A percentile compares a stretch with the other conserved stretches of the same genome.
These are phyloP conservation scores for Angomonas deanei DNA, from an alignment of 208 protist genomes.

Conservation along the genomic window DNA sequence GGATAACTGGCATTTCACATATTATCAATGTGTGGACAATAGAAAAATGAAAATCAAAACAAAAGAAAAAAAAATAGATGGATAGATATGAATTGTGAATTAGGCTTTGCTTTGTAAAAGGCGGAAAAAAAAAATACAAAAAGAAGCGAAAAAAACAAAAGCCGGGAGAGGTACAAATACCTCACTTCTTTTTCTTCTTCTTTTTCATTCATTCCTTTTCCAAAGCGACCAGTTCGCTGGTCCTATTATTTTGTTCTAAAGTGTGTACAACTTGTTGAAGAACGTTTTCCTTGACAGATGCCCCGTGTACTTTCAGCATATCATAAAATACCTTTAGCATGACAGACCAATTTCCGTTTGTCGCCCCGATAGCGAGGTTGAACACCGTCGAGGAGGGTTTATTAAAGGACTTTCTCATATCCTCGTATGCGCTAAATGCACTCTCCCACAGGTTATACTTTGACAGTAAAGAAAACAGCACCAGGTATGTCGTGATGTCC, in stretches of 20 bases:
- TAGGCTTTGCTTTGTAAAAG: neutral
- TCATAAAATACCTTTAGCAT: constrained; percentile 69
- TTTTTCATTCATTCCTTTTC: constrained; percentile 69
- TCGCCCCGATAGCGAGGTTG: constrained; percentile 50
- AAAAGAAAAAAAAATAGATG: neutral
- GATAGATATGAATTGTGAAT: too few species aligned
- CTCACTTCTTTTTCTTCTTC: constrained; percentile 35
- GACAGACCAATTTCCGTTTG: constrained; percentile 57
- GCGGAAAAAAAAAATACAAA: constrained; percentile 4
- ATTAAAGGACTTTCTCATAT: constrained; percentile 24
- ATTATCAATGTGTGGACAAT: constrained; percentile 14
- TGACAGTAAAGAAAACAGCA: constrained; percentile 70
- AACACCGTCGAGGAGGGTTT: constrained; percentile 65
- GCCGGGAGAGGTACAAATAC: neutral
- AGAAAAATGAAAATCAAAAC: constrained; percentile 8
- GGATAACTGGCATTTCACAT: constrained; percentile 5
- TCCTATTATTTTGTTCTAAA: constrained; percentile 60
- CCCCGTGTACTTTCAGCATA: constrained; percentile 61
- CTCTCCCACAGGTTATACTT: constrained; percentile 64
- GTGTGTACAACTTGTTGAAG: constrained; percentile 67
- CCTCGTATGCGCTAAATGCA: constrained; percentile 40
- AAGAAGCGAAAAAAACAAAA: constrained; percentile 5
- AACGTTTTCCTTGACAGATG: constrained; percentile 64
- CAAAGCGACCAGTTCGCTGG: constrained; percentile 58
- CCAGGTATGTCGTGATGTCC: constrained; percentile 74